A percentile compares a stretch with the other conserved stretches of the same genome.
Evolutionary conservation across 129 eudicot species (phyloP).

Genomic region (Solidago caesia): DNA sequence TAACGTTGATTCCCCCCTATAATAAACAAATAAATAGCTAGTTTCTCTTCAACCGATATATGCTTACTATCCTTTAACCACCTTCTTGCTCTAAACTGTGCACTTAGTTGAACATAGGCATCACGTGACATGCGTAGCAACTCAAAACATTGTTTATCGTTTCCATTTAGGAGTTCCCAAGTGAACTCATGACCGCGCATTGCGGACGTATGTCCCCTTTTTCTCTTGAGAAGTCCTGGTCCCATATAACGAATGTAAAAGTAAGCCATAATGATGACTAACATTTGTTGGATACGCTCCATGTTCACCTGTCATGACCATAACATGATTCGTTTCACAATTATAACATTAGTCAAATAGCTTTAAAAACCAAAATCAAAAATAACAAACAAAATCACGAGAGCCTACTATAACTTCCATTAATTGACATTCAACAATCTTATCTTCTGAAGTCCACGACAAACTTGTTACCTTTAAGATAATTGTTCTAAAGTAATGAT

Average conservation of each 20-base stretch:
- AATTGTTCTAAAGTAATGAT: not conserved
- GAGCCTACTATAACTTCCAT: not conserved
- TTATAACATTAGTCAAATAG: not conserved
- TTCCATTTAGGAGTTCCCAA: not conserved
- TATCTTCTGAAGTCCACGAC: not conserved
- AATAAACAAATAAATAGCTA: conserved; percentile 7
- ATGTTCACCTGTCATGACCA: conserved; percentile 1
- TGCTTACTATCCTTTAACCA: conserved; percentile 16
- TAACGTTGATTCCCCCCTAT: not conserved
- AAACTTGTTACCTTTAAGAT: not conserved
- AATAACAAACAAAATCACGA: not conserved
- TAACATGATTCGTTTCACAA: not conserved
- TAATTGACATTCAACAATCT: not conserved
- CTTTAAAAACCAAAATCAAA: not conserved
- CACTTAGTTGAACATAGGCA: conserved; percentile 5
- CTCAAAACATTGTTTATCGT: conserved; percentile 1
- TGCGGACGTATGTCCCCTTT: not conserved
- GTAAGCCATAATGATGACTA: not conserved
- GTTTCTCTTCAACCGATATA: conserved; percentile 9
- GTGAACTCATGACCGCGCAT: not conserved
- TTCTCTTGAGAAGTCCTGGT: conserved; percentile 1
- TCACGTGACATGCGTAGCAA: conserved; percentile 13
- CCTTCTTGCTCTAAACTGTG: conserved; percentile 5
- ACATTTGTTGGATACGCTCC: not conserved
- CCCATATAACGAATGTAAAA: not conserved